phyloP scores from a whole-genome alignment of 768 basidiomycete genomes.

The Suillus subalutaceus region DNA sequence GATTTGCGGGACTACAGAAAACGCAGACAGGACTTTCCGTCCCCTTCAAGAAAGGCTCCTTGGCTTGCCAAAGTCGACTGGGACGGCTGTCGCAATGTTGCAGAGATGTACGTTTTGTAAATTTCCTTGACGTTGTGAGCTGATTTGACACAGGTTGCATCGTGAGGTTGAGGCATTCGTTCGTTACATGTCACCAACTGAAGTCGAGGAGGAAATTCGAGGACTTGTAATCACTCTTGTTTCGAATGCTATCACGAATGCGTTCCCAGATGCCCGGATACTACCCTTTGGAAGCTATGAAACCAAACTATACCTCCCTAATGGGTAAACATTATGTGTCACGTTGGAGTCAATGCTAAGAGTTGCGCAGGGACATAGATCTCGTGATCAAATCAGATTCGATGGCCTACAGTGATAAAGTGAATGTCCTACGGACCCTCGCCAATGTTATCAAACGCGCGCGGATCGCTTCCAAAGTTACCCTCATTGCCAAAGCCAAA shows the following conservation, averaged over 20 bases:
- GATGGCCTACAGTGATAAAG: constrained; percentile 73
- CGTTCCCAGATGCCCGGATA: constrained; percentile 81
- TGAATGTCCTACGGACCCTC: constrained; percentile 71
- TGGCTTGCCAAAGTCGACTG: constrained; percentile 77
- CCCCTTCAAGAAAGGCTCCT: constrained; percentile 57
- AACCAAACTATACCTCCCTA: constrained; percentile 91
- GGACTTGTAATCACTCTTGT: constrained; percentile 73
- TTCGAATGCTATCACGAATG: constrained; percentile 57
- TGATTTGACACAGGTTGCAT: constrained; percentile 62
- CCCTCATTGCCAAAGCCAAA: constrained; percentile 89
- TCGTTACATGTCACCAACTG: constrained; percentile 85
- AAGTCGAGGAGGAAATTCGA: constrained; percentile 84
- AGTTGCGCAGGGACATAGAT: constrained; percentile 81
- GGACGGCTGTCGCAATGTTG: constrained; percentile 74
- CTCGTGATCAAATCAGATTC: constrained; percentile 81
- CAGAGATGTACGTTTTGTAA: constrained; percentile 71
- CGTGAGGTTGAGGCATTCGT: constrained; percentile 85
- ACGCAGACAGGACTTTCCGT: constrained; percentile 53
- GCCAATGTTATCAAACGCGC: constrained; percentile 77
- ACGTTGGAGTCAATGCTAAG: constrained; percentile 19
- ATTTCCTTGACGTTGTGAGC: constrained; percentile 15
- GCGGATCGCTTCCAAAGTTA: constrained; percentile 76
- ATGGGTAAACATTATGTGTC: constrained; percentile 64
- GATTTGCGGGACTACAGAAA: constrained; percentile 43
- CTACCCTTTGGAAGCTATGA: constrained; percentile 91